Percentiles rank a stretch among this genome's conserved stretches.
Evolutionary conservation across 2,329 filamentous ascomycete genomes (phyloP).

Genomic region (Neofusicoccum laricinum): DNA sequence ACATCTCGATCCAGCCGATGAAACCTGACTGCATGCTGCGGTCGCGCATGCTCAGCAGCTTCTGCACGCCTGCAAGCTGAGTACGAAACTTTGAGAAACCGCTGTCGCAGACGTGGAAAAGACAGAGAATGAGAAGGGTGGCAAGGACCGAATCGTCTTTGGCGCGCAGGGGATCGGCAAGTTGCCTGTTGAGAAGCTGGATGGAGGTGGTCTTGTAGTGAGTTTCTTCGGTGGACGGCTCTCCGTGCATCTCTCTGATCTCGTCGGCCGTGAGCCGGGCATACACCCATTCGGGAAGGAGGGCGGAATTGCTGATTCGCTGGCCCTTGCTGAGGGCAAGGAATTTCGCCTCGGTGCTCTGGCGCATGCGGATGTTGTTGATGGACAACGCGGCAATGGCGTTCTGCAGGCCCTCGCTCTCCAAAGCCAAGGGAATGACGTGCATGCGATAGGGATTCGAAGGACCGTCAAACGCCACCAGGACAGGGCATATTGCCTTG

Average conservation of each 20-base stretch:
- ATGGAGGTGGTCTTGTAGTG: conserved; percentile 84
- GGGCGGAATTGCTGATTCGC: conserved; percentile 29
- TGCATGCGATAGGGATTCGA: conserved; percentile 83
- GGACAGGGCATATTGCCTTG: conserved; percentile 84
- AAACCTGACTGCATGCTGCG: conserved; percentile 60
- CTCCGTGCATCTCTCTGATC: conserved; percentile 42
- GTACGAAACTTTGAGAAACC: conserved; percentile 91
- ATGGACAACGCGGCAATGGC: conserved; percentile 85
- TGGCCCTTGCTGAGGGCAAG: conserved; percentile 29
- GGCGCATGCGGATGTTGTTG: conserved; percentile 86
- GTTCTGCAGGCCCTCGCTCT: conserved; percentile 82
- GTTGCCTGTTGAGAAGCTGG: conserved; percentile 75
- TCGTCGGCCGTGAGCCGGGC: conserved; percentile 36
- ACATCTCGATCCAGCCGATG: conserved; percentile 84
- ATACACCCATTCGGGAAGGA: conserved; percentile 37
- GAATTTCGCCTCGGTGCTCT: conserved; percentile 53
- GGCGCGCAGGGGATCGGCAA: conserved; percentile 72
- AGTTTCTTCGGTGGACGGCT: conserved; percentile 72
- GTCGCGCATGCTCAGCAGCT: conserved; percentile 76
- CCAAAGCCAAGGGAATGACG: conserved; percentile 72
- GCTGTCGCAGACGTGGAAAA: conserved; percentile 91
- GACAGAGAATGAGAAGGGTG: conserved; percentile 80
- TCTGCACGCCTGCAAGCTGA: conserved; percentile 89
- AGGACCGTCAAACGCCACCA: conserved; percentile 86
- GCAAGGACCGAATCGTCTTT: conserved; percentile 84